These are phyloP conservation scores for Trichoderma atroviride DNA, from an alignment of 2,329 filamentous ascomycete species.

Conservation along the genomic window DNA sequence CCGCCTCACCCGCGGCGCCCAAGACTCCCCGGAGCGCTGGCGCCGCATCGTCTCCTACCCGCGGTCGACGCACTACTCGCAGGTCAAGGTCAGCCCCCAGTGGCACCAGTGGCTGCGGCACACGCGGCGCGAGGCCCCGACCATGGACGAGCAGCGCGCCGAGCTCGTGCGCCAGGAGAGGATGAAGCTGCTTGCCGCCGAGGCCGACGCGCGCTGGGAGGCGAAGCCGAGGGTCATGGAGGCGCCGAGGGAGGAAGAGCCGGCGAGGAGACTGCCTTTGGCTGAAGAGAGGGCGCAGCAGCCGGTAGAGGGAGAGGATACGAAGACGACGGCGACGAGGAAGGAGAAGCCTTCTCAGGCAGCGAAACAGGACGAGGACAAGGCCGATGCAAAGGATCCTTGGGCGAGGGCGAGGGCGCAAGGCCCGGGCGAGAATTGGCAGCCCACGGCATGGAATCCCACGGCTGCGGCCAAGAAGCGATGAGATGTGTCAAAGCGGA, in stretches of 20 bases:
- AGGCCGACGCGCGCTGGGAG: conserved; percentile 66
- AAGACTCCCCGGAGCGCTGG: conserved; percentile 47
- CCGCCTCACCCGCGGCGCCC: conserved; percentile 50
- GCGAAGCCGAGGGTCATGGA: conserved; percentile 58
- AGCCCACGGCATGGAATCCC: conserved; percentile 65
- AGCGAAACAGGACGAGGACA: background rate
- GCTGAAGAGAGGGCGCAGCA: background rate
- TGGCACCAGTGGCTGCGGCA: conserved; percentile 73
- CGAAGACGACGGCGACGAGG: background rate
- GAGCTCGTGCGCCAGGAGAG: conserved; percentile 57
- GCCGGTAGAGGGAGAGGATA: background rate
- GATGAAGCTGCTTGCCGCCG: conserved; percentile 59
- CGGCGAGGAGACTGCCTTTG: conserved; percentile 3
- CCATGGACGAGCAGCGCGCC: conserved; percentile 56
- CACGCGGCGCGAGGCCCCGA: conserved; percentile 57
- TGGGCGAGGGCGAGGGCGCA: conserved; percentile 56
- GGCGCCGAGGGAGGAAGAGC: conserved; percentile 33
- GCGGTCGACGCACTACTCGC: conserved; percentile 54
- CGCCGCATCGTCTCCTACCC: conserved; percentile 66
- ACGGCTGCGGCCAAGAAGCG: conserved; percentile 40
- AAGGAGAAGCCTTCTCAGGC: background rate
- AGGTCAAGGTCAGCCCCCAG: conserved; percentile 60
- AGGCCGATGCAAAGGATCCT: conserved; percentile 48
- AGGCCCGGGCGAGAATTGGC: conserved; percentile 66
- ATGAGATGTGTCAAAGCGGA: background rate